Base-by-base conservation (phyloP, 2,329 filamentous ascomycete species). In the Sphaceloma murrayae region DNA sequence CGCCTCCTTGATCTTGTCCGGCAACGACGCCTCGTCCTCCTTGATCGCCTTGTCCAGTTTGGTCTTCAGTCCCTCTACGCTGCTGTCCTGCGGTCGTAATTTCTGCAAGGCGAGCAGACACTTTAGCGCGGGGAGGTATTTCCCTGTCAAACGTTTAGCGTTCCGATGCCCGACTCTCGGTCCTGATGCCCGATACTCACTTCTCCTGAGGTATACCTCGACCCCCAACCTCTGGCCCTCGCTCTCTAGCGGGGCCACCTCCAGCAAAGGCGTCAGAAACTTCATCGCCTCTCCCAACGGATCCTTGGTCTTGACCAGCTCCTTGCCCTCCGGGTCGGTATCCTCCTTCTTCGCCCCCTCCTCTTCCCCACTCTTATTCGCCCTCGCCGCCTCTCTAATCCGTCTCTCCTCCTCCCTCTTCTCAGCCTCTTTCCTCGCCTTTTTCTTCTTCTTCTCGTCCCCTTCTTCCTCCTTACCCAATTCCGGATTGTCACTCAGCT, bases 231-330 rank as follows among this genome's bases (percentile, higher is more conserved):
- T 73, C 64, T 98, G 91, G 16, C 77, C 84, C 49, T 91, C 78
- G 36, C 94, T 75, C 58, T 79, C 84, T 67, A 82, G 77, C 2
- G 87, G 81, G 56, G 80, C 88, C 57, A 80, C 82, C 61, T 94
- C 82, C 48, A 98, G 72, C 54, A 98, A 68, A 2, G 85, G 87
- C 11, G 65, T 70, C 46, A 98, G 63, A 60, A 91, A 94, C 62
- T 89, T 94, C 70, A 86, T 82, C 2, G 86, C 86, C 56, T 91
- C 87, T 36, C 78, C 80, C 33, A 98, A 66, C 6, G 91, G 89
- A 46, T 91, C 81, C 47, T 79, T 74, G 3, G 89, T 94, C 48
- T 83, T 77, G 13, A 85, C 77, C 47, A 96, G 72, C 62, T 84
- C 85, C 54, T 79, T 67, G 30, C 93, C 91, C 22, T 83, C 70